Evolutionary conservation across 2,329 filamentous ascomycete species (phyloP).

Genomic region (Pyrenophora seminiperda): DNA sequence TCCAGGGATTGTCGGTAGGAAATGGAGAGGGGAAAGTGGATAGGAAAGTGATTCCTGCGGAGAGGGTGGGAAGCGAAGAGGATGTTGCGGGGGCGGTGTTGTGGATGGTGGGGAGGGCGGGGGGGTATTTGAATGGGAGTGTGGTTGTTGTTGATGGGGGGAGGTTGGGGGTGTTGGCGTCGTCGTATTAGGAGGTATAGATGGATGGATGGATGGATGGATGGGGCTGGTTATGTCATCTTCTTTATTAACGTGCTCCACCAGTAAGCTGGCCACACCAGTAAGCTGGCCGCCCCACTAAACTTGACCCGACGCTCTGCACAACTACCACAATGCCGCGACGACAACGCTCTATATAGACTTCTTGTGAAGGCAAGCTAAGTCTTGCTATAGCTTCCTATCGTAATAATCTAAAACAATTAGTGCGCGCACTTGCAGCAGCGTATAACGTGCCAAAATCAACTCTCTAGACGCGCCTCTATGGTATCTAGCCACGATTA

Average conservation of each 20-base stretch:
- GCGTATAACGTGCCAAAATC: not conserved
- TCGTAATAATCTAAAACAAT: too few species aligned
- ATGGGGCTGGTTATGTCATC: not conserved
- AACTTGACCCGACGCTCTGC: too few species aligned
- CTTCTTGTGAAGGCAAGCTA: too few species aligned
- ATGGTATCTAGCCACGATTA: not conserved
- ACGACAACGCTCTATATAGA: too few species aligned
- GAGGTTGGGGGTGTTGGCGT: conserved; percentile 61
- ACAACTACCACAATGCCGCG: too few species aligned
- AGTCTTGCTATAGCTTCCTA: too few species aligned
- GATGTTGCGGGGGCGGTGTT: conserved; percentile 70
- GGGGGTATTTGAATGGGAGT: conserved; percentile 69
- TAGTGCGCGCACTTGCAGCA: too few species aligned
- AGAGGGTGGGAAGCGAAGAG: conserved; percentile 63
- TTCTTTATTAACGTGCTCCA: too few species aligned
- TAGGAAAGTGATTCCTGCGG: conserved; percentile 53
- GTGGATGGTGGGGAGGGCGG: conserved; percentile 68
- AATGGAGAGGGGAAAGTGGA: conserved; percentile 9
- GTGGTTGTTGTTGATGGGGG: conserved; percentile 68
- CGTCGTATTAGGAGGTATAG: conserved; percentile 55
- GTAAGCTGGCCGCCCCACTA: too few species aligned
- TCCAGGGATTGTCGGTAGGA: conserved; percentile 5
- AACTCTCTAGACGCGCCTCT: not conserved
- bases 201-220: conserved; percentile 11
- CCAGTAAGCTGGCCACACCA: too few species aligned